Percentiles rank a stretch among this genome's conserved stretches.
These are phyloP conservation scores for Diversispora eburnea DNA, from an alignment of 192 early-diverging fungal genomes.

Conservation along the genomic window DNA sequence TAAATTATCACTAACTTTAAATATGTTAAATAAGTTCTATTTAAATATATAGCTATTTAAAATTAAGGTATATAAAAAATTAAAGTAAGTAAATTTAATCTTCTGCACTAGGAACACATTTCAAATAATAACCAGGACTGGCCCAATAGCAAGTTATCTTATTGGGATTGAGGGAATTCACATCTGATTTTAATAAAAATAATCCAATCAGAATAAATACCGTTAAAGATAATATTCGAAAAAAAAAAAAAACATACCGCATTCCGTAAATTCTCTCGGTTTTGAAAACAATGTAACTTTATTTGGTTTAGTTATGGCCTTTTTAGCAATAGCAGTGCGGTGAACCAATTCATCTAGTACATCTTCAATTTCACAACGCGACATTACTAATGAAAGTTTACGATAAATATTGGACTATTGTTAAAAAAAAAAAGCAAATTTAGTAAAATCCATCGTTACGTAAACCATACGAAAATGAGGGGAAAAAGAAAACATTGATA, in stretches of 20 bases:
- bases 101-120: not conserved
- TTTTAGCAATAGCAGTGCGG: constrained; percentile 9
- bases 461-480: not conserved
- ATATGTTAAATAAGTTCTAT: too few relatives aligned
- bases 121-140: constrained; percentile 9
- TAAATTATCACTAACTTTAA: too few relatives aligned
- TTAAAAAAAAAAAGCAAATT: not conserved
- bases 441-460: not conserved
- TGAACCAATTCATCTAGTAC: constrained; percentile 25
- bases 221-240: not conserved
- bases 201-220: not conserved
- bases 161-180: constrained; percentile 15
- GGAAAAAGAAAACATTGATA: not conserved
- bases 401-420: constrained; percentile 30
- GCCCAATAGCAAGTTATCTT: constrained; percentile 27
- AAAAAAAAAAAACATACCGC: constrained; percentile 22
- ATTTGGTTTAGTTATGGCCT: constrained; percentile 16
- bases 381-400: constrained; percentile 30
- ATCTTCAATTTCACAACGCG: constrained; percentile 32
- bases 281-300: constrained; percentile 30
- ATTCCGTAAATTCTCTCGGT: constrained; percentile 21
- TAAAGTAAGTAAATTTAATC: too few relatives aligned
- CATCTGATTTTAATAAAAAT: not conserved
- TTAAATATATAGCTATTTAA: too few relatives aligned
- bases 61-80: too few relatives aligned